Percentiles rank a stretch among this genome's conserved stretches.
Conservation (phyloP, 73 alveolate genomes). For the Tetrahymena borealis region DNA sequence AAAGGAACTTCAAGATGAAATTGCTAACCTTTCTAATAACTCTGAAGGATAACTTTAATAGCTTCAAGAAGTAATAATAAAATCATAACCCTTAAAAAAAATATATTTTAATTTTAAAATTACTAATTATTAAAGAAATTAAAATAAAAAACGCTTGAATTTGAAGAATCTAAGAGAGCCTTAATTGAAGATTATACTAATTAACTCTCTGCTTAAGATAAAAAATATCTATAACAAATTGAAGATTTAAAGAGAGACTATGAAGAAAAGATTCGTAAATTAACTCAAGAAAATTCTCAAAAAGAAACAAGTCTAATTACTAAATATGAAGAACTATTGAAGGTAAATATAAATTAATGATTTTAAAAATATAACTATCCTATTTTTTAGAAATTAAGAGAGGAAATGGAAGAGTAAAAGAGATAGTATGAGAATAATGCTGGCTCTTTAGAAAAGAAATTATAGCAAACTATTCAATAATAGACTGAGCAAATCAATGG, state of each 20-base stretch:
- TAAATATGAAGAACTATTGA: conserved; percentile 12
- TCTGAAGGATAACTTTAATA: conserved; percentile 2
- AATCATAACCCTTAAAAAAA: not conserved
- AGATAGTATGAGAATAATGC: conserved; percentile 13
- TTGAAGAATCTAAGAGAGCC: not conserved
- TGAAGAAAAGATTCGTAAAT: conserved; percentile 5
- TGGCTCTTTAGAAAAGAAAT: conserved; percentile 18
- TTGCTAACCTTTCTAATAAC: conserved; percentile 7
- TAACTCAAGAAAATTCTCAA: conserved; percentile 10
- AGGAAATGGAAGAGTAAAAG: conserved; percentile 7
- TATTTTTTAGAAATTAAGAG: not conserved
- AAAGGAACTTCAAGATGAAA: conserved; percentile 4
- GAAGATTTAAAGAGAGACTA: conserved; percentile 24
- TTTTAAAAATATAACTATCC: not conserved
- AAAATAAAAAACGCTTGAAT: not conserved
- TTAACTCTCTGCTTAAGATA: conserved; percentile 23
- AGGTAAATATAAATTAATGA: not conserved
- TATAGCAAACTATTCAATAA: conserved; percentile 17
- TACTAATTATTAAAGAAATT: too few relatives aligned
- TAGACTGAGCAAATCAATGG: conserved; percentile 1
- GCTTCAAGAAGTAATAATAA: not conserved
- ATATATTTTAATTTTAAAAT: too few relatives aligned
- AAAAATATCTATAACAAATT: not conserved
- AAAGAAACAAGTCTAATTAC: not conserved
- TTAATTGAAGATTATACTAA: not conserved